Evolutionary conservation across 164 flowering plant species (phyloP).

Genomic region (Dillenia suffruticosa): DNA sequence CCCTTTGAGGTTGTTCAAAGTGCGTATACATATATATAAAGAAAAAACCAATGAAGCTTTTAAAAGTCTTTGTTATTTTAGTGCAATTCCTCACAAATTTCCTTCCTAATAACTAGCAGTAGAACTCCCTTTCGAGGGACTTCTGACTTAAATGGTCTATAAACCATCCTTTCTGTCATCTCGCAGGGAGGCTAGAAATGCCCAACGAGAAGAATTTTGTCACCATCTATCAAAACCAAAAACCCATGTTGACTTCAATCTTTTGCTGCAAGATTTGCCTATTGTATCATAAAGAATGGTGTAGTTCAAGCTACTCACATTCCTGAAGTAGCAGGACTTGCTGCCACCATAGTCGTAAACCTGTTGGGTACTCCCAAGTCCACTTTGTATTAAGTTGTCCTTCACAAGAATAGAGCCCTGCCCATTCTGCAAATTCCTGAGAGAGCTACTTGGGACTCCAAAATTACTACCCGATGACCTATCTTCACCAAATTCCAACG

Average conservation of each 20-base stretch:
- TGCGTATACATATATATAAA: too few species aligned
- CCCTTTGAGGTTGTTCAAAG: too few species aligned
- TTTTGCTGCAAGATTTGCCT: constrained; percentile 25
- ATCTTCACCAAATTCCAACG: constrained; percentile 50
- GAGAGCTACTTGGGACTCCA: constrained; percentile 21
- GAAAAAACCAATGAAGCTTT: too few species aligned
- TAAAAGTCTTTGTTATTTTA: too few species aligned
- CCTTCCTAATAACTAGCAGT: too few species aligned
- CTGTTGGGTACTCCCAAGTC: constrained; percentile 62
- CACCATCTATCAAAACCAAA: constrained; percentile 7
- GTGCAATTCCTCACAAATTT: too few species aligned
- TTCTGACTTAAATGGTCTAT: too few species aligned
- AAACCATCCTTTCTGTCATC: neutral
- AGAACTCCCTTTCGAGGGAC: too few species aligned
- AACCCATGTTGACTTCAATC: neutral
- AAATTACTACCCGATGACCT: constrained; percentile 1
- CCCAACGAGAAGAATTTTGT: constrained; percentile 14
- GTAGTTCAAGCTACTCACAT: constrained; percentile 75
- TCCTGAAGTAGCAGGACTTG: constrained; percentile 68
- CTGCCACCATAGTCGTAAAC: constrained; percentile 36
- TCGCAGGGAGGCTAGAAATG: constrained; percentile 10
- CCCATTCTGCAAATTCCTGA: constrained; percentile 55
- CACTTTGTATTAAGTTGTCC: constrained; percentile 49
- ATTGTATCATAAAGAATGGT: constrained; percentile 55
- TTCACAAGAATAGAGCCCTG: constrained; percentile 57